Base-by-base conservation (phyloP, 2,329 filamentous ascomycete species). In the Coniochaeta sp. region DNA sequence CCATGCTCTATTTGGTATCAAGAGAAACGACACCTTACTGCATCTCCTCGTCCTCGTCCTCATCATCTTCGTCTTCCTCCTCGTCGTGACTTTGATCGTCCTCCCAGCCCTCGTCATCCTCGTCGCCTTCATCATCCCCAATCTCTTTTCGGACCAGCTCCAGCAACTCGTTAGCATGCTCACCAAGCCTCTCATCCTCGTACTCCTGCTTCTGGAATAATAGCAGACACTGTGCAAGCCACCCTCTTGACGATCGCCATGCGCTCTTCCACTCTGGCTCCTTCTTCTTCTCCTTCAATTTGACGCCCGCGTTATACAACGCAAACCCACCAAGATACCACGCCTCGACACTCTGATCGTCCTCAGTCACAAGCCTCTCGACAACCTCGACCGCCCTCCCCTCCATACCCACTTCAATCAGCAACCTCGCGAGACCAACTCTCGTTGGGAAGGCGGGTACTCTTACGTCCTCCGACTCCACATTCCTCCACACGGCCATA, bases 261-360 rank as follows among this genome's bases (percentile, higher is more conserved):
- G 86, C 82, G 1, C 81, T 78, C 65, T 82, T 82, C 75, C 85
- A 84, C 55, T 79, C 77, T 55, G 84, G 65, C 10, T 68, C 67
- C 62, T 63, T 62, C 22, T 42, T 58, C 28, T 60, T 63, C 26
- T 70, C 79, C 75, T 80, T 84, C 68, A 85, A 77, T 79, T 88
- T 90, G 72, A 90, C 84, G 12, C 89, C 90, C 63, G 89, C 79
- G 61, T 96, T 82, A 71, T 91, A 91, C 65, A 96, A 81, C 67
- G 91, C 93, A 90, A 93, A 98, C 4, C 95, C 96, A 50, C 95
- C 95, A 5, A 99, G 81, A 75, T 99, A 99, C 92, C 93, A 97
- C 19, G 91, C 89, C 75, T 99, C 95, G 22, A 99, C 90, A 72
- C 93, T 96, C 70, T 89, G 83, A 71, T 99, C 96, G 66, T 99